These are phyloP conservation scores for Rhodotorula toruloides DNA, from an alignment of 768 basidiomycete species.

Conservation along the genomic window DNA sequence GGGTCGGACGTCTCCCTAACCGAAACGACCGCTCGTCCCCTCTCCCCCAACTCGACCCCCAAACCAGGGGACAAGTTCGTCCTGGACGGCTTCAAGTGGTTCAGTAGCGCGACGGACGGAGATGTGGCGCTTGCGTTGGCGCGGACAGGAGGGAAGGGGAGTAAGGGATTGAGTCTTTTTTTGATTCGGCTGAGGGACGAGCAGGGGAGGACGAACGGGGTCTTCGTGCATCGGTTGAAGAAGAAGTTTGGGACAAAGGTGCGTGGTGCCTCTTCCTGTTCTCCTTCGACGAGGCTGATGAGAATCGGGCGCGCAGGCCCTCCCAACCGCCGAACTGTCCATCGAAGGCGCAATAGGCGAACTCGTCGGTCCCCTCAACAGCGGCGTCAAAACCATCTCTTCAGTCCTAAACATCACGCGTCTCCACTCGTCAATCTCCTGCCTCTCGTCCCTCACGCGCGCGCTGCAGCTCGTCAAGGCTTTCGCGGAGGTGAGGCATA, in stretches of 20 bases:
- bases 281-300: not conserved
- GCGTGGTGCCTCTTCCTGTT: not conserved
- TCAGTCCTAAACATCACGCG: slow-evolving; percentile 74
- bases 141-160: slow-evolving; percentile 57
- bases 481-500: slow-evolving; percentile 59
- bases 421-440: slow-evolving; percentile 59
- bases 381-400: slow-evolving; percentile 59
- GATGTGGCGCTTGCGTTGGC: slow-evolving; percentile 67
- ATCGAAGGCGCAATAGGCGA: slow-evolving; percentile 60
- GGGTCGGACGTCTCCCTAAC: slow-evolving; percentile 61
- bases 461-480: slow-evolving; percentile 63
- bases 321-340: slow-evolving; percentile 71
- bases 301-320: slow-evolving; percentile 46
- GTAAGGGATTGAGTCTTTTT: slow-evolving; percentile 65
- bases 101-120: slow-evolving; percentile 60
- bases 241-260: slow-evolving; percentile 64
- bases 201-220: slow-evolving; percentile 53
- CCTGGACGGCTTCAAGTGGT: slow-evolving; percentile 41
- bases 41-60: not conserved
- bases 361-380: slow-evolving; percentile 54
- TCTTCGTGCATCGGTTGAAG: slow-evolving; percentile 68
- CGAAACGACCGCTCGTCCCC: slow-evolving; percentile 57
- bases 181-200: slow-evolving; percentile 56
- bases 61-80: slow-evolving; percentile 8
- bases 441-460: slow-evolving; percentile 58